These are phyloP conservation scores for Saitozyma podzolica DNA, from an alignment of 768 basidiomycete species.

Conservation along the genomic window DNA sequence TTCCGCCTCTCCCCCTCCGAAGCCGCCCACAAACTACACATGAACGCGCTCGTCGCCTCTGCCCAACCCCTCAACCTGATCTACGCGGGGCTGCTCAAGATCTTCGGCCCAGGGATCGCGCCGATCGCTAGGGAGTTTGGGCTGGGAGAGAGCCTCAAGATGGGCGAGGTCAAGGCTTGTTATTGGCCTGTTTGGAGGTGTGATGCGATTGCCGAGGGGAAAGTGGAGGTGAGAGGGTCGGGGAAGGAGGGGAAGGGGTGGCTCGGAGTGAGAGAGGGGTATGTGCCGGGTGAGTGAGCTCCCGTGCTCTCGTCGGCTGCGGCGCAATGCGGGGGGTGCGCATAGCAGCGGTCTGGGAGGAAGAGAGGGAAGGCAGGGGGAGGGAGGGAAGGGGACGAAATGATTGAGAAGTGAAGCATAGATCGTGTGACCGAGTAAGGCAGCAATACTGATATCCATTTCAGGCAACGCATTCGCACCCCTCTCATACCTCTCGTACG, in stretches of 20 bases:
- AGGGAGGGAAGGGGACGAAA: no score
- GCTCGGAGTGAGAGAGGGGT: constrained; percentile 38
- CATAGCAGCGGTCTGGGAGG: no score
- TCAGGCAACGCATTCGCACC: constrained; percentile 47
- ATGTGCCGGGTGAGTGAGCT: constrained; percentile 39
- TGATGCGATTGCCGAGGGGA: constrained; percentile 28
- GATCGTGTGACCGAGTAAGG: no score
- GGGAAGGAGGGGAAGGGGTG: constrained; percentile 25
- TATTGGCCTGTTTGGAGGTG: constrained; percentile 48
- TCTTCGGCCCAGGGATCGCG: constrained; percentile 29
- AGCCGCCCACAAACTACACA: constrained; percentile 26
- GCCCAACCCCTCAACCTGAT: constrained; percentile 31
- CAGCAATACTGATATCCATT: not conserved
- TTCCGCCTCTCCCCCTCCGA: constrained; percentile 33
- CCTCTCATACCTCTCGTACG: constrained; percentile 43
- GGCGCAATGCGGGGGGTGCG: no score
- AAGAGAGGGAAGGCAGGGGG: no score
- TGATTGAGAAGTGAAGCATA: no score
- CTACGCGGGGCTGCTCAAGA: constrained; percentile 27
- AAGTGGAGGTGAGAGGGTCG: constrained; percentile 16
- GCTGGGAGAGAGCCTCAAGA: constrained; percentile 28
- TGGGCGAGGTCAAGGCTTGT: constrained; percentile 45
- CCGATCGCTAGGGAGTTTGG: constrained; percentile 40
- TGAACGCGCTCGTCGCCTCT: constrained; percentile 29
- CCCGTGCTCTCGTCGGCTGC: no score